A percentile compares a stretch with the other conserved stretches of the same genome.
These are phyloP conservation scores for Sclerotinia minor DNA, from an alignment of 2,329 filamentous ascomycete genomes.

Conservation along the genomic window DNA sequence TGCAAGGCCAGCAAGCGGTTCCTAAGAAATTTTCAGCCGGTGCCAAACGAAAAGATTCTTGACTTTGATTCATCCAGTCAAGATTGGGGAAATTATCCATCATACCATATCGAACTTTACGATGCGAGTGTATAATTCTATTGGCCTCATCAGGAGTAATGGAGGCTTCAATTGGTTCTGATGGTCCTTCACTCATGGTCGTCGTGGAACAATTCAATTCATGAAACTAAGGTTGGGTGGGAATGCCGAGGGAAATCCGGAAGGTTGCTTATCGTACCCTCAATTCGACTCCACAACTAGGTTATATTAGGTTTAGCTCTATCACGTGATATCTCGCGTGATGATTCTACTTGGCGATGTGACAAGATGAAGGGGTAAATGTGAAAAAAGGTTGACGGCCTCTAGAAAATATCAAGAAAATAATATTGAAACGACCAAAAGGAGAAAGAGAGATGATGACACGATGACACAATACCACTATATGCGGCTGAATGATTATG, in stretches of 20 bases:
- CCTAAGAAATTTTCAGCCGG: constrained; percentile 32
- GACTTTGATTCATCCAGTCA: constrained; percentile 15
- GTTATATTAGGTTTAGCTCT: background rate
- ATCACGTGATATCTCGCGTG: constrained; percentile 15
- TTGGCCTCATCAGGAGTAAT: constrained; percentile 59
- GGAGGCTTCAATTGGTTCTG: constrained; percentile 32
- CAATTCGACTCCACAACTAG: constrained; percentile 11
- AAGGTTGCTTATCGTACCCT: constrained; percentile 18
- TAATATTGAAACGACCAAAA: background rate
- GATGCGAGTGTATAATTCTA: constrained; percentile 68
- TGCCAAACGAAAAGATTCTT: constrained; percentile 6
- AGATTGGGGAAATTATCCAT: constrained; percentile 19
- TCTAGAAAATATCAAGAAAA: background rate
- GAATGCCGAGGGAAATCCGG: constrained; percentile 26
- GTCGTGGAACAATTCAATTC: constrained; percentile 20
- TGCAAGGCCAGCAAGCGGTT: constrained; percentile 60
- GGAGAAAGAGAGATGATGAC: background rate
- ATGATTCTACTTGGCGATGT: background rate
- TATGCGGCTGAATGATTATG: background rate
- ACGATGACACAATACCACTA: background rate
- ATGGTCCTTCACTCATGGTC: constrained; percentile 32
- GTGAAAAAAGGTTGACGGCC: background rate
- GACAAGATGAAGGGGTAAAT: constrained; percentile 8
- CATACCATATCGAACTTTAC: constrained; percentile 68
- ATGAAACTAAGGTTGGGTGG: background rate